Conservation (phyloP, 2,329 filamentous ascomycete genomes). For the Aureobasidium vineae region DNA sequence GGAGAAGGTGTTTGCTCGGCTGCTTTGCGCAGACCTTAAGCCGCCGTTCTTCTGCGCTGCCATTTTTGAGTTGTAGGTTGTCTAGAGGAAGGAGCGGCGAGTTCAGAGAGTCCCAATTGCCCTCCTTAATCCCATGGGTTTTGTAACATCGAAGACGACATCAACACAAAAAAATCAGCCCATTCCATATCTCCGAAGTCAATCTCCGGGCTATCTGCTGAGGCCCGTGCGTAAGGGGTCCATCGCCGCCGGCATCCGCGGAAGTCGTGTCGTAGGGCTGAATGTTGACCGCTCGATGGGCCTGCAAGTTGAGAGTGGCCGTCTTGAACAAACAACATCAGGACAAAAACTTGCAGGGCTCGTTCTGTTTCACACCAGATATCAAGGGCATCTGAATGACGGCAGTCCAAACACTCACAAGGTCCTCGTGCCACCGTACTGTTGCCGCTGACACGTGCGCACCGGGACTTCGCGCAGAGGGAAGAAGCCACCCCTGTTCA, state of each 20-base stretch:
- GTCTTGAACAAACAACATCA: neutral
- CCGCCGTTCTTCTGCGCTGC: neutral
- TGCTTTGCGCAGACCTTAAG: neutral
- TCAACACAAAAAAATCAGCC: constrained; percentile 26
- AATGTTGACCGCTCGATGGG: neutral
- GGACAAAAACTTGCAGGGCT: neutral
- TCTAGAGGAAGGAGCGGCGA: neutral
- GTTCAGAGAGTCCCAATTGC: neutral
- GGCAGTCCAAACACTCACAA: neutral
- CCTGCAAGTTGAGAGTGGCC: neutral
- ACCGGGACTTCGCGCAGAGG: neutral
- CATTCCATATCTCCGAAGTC: constrained; percentile 20
- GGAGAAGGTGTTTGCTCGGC: constrained; percentile 13
- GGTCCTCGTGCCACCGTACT: neutral
- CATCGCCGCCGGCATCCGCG: constrained; percentile 13
- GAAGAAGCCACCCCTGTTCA: neutral
- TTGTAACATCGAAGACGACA: constrained; percentile 18
- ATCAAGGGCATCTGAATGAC: neutral
- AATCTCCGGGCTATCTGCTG: constrained; percentile 9
- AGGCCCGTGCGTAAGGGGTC: constrained; percentile 1
- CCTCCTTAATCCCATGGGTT: neutral
- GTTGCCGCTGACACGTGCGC: neutral
- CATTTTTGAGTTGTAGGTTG: neutral
- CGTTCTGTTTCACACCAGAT: neutral
- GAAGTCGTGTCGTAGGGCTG: constrained; percentile 2